Percentiles rank a stretch among this genome's conserved stretches.
Evolutionary conservation across 2,329 filamentous ascomycete species (phyloP).

Genomic region (Arthrobotrys musiformis): DNA sequence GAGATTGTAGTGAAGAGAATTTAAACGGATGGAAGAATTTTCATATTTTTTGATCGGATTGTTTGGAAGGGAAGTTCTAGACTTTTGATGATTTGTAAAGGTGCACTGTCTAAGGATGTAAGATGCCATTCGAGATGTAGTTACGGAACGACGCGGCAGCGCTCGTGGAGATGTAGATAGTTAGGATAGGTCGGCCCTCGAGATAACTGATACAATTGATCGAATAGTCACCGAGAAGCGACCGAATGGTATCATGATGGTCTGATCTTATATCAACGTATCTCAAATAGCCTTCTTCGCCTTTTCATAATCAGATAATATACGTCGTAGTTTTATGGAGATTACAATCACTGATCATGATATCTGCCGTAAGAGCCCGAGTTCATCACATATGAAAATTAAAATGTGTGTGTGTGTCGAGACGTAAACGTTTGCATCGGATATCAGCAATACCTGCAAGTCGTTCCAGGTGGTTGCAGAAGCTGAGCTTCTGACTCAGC

Average conservation of each 20-base stretch:
- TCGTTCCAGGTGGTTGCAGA: neutral
- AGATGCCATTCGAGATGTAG: neutral
- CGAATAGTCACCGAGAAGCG: constrained; percentile 12
- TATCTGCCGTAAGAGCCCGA: neutral
- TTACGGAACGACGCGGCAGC: neutral
- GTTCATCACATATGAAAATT: neutral
- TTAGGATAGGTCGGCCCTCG: neutral
- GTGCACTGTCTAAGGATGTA: neutral
- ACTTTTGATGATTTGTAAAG: constrained; percentile 3
- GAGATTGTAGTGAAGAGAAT: constrained; percentile 56
- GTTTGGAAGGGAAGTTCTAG: neutral
- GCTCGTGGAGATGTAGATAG: neutral
- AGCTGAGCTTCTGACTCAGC: constrained; percentile 14
- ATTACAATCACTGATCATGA: neutral
- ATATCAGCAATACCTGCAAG: neutral
- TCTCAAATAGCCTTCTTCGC: neutral
- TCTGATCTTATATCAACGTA: neutral
- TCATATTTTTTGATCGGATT: neutral
- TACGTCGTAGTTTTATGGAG: neutral
- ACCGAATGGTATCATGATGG: constrained; percentile 18
- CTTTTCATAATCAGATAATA: neutral
- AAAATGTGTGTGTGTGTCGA: neutral
- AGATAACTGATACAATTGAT: neutral
- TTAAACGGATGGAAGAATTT: neutral
- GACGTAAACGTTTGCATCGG: neutral